Base-by-base conservation (phyloP, 306 rosid species). In the Herpetospermum pedunculosum region DNA sequence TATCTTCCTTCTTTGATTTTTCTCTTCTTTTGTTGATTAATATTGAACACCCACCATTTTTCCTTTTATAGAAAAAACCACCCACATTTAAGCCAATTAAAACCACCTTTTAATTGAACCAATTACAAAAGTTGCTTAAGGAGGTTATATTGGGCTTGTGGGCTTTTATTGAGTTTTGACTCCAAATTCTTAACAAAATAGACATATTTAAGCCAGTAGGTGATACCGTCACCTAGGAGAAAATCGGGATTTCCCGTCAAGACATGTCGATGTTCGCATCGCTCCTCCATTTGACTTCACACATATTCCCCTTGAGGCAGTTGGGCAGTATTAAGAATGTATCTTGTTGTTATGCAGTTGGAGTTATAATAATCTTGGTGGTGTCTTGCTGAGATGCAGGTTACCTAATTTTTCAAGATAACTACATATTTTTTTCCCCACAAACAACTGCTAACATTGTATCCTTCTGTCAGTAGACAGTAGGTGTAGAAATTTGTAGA, bases 341-440 rank as follows among this genome's bases (percentile, higher is more conserved):
- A 23, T 12, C 48, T 64, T 38, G 71, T 38, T 64, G 49, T 40
- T 38, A 40, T 65, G 72, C 49, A 65, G 13, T 65, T 40, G 50
- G 72, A 65, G 32, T 23, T 65, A 43, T 25, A 70, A 43, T 25
- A 70, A 47, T 18, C 29, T 70, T 70, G 58, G 74, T 26, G 58
- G 58, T 43, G 54, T 70, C 74, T 70, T 46, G 54, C 37, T 16
- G 28, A 14, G 26, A 69, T 23, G 54, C 55, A 25, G 53, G 40
- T 44, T 15, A 41, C 73, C 73, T 69, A 69, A 69, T 26, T 14
- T 14, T 69, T 69, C 54, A 69, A 43, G 38, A 69, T 6, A 68
- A 67, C 19, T 44, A 5, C 26, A 14, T 15, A 40, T 43, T 69
- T 69, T 16, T 69, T 41, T 44, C 73, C 55, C 12, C 73, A 43